Evolutionary conservation across 2,329 filamentous ascomycete species (phyloP).

Genomic region (Ophiostoma triangulosporum): DNA sequence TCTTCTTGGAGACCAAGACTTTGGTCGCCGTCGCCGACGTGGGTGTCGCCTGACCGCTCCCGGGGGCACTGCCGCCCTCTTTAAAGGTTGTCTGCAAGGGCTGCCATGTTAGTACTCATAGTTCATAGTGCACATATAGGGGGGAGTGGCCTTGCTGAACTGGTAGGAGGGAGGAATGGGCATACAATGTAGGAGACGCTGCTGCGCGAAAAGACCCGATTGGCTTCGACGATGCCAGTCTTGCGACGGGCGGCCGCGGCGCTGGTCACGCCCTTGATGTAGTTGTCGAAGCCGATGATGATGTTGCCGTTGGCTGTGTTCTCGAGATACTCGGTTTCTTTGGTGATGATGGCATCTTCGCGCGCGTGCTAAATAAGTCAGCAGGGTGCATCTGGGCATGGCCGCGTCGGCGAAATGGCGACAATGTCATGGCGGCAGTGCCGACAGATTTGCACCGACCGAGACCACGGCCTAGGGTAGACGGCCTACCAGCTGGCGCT

Average conservation of each 20-base stretch:
- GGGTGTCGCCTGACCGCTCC: slow-evolving; percentile 37
- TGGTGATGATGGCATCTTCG: slow-evolving; percentile 73
- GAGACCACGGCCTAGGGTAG: neutral
- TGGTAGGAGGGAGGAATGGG: too few relatives aligned
- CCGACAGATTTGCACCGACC: too few relatives aligned
- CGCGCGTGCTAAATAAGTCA: slow-evolving; percentile 9
- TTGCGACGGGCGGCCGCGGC: slow-evolving; percentile 50
- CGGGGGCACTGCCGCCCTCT: slow-evolving; percentile 18
- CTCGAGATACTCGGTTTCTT: slow-evolving; percentile 81
- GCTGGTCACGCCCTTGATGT: slow-evolving; percentile 77
- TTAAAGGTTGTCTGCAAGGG: slow-evolving; percentile 40
- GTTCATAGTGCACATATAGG: neutral
- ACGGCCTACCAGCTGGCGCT: slow-evolving; percentile 20
- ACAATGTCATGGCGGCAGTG: too few relatives aligned
- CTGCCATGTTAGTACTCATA: neutral
- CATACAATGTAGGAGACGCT: slow-evolving; percentile 45
- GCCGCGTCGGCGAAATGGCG: neutral
- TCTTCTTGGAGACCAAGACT: neutral
- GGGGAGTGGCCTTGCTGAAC: too few relatives aligned
- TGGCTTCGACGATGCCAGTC: slow-evolving; percentile 51
- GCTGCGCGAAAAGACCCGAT: slow-evolving; percentile 58
- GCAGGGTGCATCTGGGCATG: neutral
- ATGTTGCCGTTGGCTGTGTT: slow-evolving; percentile 86
- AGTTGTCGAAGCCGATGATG: slow-evolving; percentile 94
- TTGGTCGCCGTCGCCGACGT: slow-evolving; percentile 17